Percentiles rank a stretch among this genome's conserved stretches.
phyloP scores from a whole-genome alignment of 331 rosid genomes.

The Phaseolus coccineus region DNA sequence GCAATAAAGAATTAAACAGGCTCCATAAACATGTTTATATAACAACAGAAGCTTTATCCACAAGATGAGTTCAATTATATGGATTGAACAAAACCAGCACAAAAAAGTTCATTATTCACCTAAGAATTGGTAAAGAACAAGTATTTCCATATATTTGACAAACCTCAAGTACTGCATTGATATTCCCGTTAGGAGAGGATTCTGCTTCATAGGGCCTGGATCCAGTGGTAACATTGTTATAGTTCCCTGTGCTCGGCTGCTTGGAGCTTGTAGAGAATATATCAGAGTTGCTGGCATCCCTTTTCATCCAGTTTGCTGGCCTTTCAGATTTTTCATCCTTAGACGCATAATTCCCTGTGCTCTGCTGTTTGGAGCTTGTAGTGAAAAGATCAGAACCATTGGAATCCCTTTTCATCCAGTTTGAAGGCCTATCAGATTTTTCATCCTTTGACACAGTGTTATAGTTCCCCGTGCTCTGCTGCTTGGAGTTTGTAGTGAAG shows the following conservation, averaged over 20 bases:
- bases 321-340: conserved; percentile 84
- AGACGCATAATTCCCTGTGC: conserved; percentile 49
- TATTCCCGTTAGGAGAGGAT: conserved; percentile 66
- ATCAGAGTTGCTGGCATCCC: conserved; percentile 64
- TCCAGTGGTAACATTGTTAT: conserved; percentile 51
- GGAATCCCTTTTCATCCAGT: conserved; percentile 70
- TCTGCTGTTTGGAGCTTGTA: conserved; percentile 64
- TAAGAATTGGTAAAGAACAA: conserved; percentile 14
- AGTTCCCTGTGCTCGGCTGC: conserved; percentile 56
- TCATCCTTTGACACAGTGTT: conserved; percentile 64
- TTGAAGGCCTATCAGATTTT: conserved; percentile 76
- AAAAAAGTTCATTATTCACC: conserved; percentile 21
- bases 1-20: conserved; percentile 33
- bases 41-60: background rate
- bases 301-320: conserved; percentile 71
- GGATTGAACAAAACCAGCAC: background rate
- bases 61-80: background rate
- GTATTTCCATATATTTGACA: conserved; percentile 43
- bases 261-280: conserved; percentile 59
- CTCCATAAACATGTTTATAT: conserved; percentile 18
- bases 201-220: conserved; percentile 69
- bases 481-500: conserved; percentile 64
- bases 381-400: conserved; percentile 61
- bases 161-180: conserved; percentile 94
- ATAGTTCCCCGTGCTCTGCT: conserved; percentile 53